Conservation (phyloP, 768 basidiomycete genomes). For the Lactarius tabidus region DNA sequence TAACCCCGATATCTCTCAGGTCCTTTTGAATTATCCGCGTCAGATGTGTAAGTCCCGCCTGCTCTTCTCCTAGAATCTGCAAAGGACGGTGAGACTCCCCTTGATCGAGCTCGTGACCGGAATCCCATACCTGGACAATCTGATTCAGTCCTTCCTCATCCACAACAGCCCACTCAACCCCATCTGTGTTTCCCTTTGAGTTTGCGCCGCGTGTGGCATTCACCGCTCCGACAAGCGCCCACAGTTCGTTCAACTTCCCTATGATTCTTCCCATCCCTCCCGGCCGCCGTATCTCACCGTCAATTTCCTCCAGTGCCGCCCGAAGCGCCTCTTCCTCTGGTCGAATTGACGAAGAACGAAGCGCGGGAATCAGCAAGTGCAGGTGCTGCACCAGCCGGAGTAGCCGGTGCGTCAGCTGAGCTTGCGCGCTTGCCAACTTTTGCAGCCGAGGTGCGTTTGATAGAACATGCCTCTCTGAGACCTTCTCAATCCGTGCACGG, state of each 20-base stretch:
- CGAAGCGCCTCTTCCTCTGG: constrained; percentile 79
- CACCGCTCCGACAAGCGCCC: constrained; percentile 77
- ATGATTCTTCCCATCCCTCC: constrained; percentile 55
- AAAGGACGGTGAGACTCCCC: background rate
- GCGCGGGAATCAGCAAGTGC: constrained; percentile 71
- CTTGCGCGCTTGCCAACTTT: constrained; percentile 58
- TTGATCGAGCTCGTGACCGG: constrained; percentile 9
- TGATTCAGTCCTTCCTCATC: constrained; percentile 80
- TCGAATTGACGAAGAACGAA: constrained; percentile 69
- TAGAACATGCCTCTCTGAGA: constrained; percentile 59
- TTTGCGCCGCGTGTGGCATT: constrained; percentile 53
- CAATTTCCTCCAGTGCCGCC: constrained; percentile 65
- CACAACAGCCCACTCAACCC: constrained; percentile 75
- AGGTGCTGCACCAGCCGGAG: constrained; percentile 68
- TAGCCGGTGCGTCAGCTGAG: constrained; percentile 67
- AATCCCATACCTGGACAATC: constrained; percentile 58
- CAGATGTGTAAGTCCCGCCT: constrained; percentile 74
- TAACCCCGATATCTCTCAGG: constrained; percentile 34
- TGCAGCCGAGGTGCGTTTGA: constrained; percentile 65
- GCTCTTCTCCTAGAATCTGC: constrained; percentile 73
- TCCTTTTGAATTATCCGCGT: constrained; percentile 72
- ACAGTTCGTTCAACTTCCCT: constrained; percentile 76
- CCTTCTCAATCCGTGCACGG: constrained; percentile 54
- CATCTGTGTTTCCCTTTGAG: constrained; percentile 39
- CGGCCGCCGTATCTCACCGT: constrained; percentile 59